A percentile compares a stretch with the other conserved stretches of the same genome.
Evolutionary conservation across 1,139 yeast species (phyloP).

Genomic region (Sugiyamaella neomexicana): DNA sequence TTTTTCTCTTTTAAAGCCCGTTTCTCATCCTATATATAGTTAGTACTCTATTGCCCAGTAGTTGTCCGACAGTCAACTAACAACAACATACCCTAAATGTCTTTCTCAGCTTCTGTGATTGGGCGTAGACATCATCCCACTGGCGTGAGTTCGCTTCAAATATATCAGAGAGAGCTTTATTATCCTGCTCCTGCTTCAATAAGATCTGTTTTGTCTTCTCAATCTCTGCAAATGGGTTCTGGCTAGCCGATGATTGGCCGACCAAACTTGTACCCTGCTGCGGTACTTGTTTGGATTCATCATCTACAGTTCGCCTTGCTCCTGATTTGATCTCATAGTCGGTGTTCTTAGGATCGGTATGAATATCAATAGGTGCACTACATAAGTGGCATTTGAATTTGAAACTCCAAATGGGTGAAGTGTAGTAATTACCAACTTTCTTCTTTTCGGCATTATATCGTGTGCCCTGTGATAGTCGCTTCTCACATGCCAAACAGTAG

Average conservation of each 20-base stretch:
- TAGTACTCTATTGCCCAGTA: neutral
- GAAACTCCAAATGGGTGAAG: constrained; percentile 39
- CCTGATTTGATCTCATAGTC: constrained; percentile 34
- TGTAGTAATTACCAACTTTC: constrained; percentile 35
- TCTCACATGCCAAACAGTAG: constrained; percentile 34
- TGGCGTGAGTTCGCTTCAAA: constrained; percentile 23
- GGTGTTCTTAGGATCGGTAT: constrained; percentile 41
- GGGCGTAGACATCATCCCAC: constrained; percentile 30
- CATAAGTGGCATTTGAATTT: constrained; percentile 38
- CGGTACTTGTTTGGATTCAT: constrained; percentile 14
- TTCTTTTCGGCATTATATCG: constrained; percentile 41
- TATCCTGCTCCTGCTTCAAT: constrained; percentile 16
- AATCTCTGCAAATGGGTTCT: constrained; percentile 27
- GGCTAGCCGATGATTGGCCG: constrained; percentile 21
- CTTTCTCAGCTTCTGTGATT: constrained; percentile 29
- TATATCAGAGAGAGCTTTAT: constrained; percentile 20
- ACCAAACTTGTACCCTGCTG: neutral
- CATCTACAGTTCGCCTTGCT: constrained; percentile 30
- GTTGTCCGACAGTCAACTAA: no score
- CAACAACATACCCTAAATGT: constrained; percentile 21
- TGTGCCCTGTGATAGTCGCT: constrained; percentile 36
- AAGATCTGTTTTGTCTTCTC: constrained; percentile 24
- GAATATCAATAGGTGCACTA: constrained; percentile 32
- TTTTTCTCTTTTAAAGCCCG: constrained; percentile 17
- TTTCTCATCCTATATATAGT: constrained; percentile 16